These are phyloP conservation scores for Beauveria pseudobassiana DNA, from an alignment of 2,329 filamentous ascomycete genomes.

Conservation along the genomic window DNA sequence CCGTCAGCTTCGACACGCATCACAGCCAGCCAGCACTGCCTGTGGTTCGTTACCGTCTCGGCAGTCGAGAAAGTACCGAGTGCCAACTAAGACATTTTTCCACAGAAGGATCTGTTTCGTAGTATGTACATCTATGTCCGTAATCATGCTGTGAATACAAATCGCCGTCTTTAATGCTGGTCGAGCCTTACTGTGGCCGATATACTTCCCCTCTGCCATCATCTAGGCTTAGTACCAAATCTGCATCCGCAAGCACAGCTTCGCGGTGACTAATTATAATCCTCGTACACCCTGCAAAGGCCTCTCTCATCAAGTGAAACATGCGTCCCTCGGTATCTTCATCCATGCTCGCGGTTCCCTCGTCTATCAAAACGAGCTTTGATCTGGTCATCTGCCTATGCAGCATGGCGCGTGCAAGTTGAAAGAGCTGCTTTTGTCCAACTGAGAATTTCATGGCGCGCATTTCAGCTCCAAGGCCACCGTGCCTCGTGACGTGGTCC, in stretches of 20 bases:
- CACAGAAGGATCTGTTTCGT: no score
- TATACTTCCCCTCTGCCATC: background rate
- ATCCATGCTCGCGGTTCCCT: background rate
- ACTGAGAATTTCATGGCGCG: background rate
- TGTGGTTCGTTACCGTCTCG: no score
- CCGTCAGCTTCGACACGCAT: no score
- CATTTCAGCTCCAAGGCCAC: background rate
- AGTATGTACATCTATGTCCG: background rate
- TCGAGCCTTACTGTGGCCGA: background rate
- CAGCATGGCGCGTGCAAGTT: conserved; percentile 2
- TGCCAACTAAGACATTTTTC: no score
- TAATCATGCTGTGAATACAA: background rate
- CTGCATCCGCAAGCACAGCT: background rate
- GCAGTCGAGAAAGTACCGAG: no score
- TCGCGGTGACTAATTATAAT: background rate
- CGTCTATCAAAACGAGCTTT: background rate
- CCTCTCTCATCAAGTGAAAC: background rate
- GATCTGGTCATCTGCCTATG: background rate
- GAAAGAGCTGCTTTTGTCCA: conserved; percentile 1
- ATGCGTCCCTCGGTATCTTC: background rate
- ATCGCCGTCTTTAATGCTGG: background rate
- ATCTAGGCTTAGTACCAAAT: background rate
- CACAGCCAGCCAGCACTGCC: no score
- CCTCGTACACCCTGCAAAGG: background rate
- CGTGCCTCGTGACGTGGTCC: background rate